Percentiles rank a stretch among this genome's conserved stretches.
These are phyloP conservation scores for Polygonum maritimum DNA, from an alignment of 148 eudicot species.

Conservation along the genomic window DNA sequence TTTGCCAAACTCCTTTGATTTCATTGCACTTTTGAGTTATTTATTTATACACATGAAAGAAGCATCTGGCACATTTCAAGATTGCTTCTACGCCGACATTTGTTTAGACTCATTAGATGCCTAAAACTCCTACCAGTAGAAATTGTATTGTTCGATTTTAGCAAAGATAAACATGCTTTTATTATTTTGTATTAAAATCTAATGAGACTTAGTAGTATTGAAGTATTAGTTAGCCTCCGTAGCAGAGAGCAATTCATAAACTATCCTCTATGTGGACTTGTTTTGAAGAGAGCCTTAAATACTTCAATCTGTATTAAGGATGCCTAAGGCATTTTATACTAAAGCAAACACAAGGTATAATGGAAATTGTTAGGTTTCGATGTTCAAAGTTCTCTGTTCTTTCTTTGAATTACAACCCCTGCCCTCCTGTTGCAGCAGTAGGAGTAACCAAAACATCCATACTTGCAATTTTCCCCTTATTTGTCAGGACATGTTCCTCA, in stretches of 20 bases:
- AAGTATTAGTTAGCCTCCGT: not conserved
- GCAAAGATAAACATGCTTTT: not conserved
- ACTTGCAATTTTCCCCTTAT: not conserved
- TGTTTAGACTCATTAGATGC: not conserved
- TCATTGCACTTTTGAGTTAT: not conserved
- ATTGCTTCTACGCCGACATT: not conserved
- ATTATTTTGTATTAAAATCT: not conserved
- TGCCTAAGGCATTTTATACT: not conserved
- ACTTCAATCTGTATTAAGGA: not conserved
- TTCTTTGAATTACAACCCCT: not conserved
- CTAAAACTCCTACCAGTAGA: not conserved
- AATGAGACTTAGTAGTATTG: not conserved
- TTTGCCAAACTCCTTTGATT: not conserved
- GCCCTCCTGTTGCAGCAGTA: not conserved
- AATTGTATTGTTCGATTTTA: not conserved
- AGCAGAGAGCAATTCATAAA: not conserved
- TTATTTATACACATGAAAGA: not conserved
- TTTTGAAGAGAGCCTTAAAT: not conserved
- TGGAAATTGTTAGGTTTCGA: not conserved
- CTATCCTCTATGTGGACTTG: not conserved
- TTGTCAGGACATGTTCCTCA: not conserved
- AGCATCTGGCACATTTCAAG: not conserved
- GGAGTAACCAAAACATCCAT: not conserved
- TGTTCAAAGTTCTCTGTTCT: not conserved
- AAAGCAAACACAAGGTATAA: not conserved